Conservation (phyloP, 257 asterid genomes). For the Hygrophila difformis region DNA sequence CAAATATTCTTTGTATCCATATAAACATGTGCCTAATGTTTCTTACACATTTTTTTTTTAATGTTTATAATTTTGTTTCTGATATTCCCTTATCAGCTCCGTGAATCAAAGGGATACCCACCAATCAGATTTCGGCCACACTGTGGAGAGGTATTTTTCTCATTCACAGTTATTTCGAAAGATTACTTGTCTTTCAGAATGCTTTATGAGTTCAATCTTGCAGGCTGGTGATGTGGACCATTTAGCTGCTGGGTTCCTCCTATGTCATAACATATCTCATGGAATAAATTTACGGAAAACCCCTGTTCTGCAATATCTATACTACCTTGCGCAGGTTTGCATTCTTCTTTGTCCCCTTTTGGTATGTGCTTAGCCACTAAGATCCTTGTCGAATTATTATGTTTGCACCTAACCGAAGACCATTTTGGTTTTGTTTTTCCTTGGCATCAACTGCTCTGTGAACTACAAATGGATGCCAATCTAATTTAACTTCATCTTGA, state of each 20-base stretch:
- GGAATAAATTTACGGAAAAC: conserved; percentile 88
- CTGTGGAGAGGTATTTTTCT: conserved; percentile 88
- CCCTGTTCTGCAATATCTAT: conserved; percentile 84
- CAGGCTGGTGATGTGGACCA: conserved; percentile 99
- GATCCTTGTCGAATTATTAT: too few species aligned
- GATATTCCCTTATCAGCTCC: conserved; percentile 49
- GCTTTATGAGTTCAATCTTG: conserved; percentile 17
- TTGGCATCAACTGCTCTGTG: too few species aligned
- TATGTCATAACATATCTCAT: conserved; percentile 82
- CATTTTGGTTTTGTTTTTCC: too few species aligned
- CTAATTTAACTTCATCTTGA: conserved; percentile 15
- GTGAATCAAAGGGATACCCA: conserved; percentile 80
- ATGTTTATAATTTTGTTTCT: too few species aligned
- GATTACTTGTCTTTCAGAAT: conserved; percentile 12
- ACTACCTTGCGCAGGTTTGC: conserved; percentile 92
- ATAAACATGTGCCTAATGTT: conserved; percentile 4
- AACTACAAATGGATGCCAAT: conserved; percentile 3
- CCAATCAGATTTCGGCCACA: conserved; percentile 92
- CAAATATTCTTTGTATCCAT: conserved; percentile 5
- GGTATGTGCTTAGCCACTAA: background rate
- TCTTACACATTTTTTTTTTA: conserved; percentile 2
- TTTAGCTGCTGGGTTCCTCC: conserved; percentile 92
- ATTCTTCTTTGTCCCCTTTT: conserved; percentile 8
- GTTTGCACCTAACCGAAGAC: too few species aligned
- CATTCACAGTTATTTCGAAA: conserved; percentile 17